Conservation (phyloP, 441 rosid genomes). For the Aleurites moluccanus region DNA sequence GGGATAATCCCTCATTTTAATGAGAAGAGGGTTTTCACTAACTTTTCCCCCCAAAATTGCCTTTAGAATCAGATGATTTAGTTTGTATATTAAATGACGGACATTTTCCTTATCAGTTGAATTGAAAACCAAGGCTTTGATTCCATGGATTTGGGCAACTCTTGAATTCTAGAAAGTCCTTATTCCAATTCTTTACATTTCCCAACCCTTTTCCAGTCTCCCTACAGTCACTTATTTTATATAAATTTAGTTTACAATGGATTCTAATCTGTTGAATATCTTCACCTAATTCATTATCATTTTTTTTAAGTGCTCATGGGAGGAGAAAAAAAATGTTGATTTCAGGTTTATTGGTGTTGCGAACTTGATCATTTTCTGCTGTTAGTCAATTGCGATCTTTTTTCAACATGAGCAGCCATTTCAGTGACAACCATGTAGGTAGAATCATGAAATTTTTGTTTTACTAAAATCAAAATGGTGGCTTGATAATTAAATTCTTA, state of each 20-base stretch:
- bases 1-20: not conserved
- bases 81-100: not conserved
- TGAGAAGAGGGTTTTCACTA: not conserved
- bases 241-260: no score
- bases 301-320: no score
- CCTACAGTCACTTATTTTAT: not conserved
- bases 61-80: not conserved
- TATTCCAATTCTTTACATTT: not conserved
- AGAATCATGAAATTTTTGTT: conserved; percentile 8
- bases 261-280: no score
- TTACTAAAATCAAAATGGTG: conserved; percentile 1
- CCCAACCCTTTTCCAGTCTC: not conserved
- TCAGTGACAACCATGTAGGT: conserved; percentile 56
- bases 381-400: conserved; percentile 22
- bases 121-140: not conserved
- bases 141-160: not conserved
- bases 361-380: conserved; percentile 34
- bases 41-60: not conserved
- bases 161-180: not conserved
- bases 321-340: no score
- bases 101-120: not conserved
- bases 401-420: conserved; percentile 64
- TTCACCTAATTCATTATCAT: no score
- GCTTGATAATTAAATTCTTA: conserved; percentile 13
- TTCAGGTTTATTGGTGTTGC: conserved; percentile 30